Evolutionary conservation across 2,329 filamentous ascomycete species (phyloP), one percentile per base, ranked within the genome.

Genomic region (Pseudogymnoascus sp.): DNA sequence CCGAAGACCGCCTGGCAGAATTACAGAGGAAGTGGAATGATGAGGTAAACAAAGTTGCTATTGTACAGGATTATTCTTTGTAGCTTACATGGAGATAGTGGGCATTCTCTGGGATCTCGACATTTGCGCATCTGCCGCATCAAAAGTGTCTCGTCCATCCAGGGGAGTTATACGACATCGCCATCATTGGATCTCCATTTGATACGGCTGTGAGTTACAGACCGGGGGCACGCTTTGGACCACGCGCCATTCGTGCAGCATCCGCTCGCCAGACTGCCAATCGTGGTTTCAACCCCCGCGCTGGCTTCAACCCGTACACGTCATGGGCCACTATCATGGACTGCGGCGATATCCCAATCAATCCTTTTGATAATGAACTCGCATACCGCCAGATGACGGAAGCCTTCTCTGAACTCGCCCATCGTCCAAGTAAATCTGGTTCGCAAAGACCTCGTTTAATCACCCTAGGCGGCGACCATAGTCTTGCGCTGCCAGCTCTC

Each of bases 331-430:
- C 79, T 40, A 85, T 96, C 64, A 79, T 93, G 60, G 93, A 97
- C 78, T 97, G 93, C 74, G 93, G 93, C 56, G 93, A 96, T 73
- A 91, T 96, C 63, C 91, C 93, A 28, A 81, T 96, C 68, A 90
- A 88, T 0, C 92, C 92, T 0, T 88, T 96, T 69, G 91, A 96
- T 77, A 96, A 96, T 73, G 85, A 80, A 1, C 79, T 96, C 14
- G 93, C 93, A 0, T 78, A 93, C 62, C 79, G 82, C 49, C 93
- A 96, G 76, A 96, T 96, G 91, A 90, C 84, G 34, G 85, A 88
- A 71, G 91, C 90, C 0, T 92, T 90, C 73, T 78, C 81, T 5
- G 88, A 93, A 75, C 85, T 96, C 2, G 80, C 79, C 31, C 72
- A 68, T 38, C 74, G 78, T 3, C 21, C 49, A 42, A 37, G 49